A percentile compares a stretch with the other conserved stretches of the same genome.
These are phyloP conservation scores for Penicillium mononematosum DNA, from an alignment of 495 filamentous ascomycete species.

Conservation along the genomic window DNA sequence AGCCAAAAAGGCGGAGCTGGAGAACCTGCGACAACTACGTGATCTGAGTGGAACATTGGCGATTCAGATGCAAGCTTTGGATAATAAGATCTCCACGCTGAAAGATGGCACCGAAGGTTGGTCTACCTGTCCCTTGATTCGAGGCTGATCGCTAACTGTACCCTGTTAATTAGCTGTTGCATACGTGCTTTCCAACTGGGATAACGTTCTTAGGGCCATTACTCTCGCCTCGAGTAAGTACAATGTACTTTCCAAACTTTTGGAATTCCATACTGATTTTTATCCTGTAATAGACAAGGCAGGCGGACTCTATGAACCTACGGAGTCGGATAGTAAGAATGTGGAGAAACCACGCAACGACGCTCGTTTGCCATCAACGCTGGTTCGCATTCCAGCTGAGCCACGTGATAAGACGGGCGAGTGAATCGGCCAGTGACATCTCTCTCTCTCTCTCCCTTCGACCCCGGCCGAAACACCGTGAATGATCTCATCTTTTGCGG, in stretches of 20 bases:
- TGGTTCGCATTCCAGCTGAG: slow-evolving; percentile 43
- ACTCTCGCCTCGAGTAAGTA: slow-evolving; percentile 89
- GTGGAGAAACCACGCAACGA: slow-evolving; percentile 11
- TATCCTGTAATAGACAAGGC: slow-evolving; percentile 22
- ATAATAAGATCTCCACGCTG: slow-evolving; percentile 82
- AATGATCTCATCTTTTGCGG: not conserved
- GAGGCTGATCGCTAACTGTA: slow-evolving; percentile 4
- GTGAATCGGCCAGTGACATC: slow-evolving; percentile 14
- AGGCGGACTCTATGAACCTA: slow-evolving; percentile 20
- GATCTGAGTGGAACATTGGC: slow-evolving; percentile 87
- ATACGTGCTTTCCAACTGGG: slow-evolving; percentile 90
- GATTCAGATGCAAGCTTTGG: slow-evolving; percentile 84
- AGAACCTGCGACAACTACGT: slow-evolving; percentile 80
- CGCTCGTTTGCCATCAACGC: slow-evolving; percentile 35
- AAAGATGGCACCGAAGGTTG: slow-evolving; percentile 91
- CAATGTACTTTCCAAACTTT: slow-evolving; percentile 4
- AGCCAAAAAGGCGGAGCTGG: slow-evolving; percentile 90
- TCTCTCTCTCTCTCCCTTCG: not conserved
- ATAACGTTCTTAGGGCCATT: slow-evolving; percentile 89
- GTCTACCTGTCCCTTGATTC: not conserved
- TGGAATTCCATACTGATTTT: slow-evolving; percentile 5
- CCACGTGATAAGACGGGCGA: slow-evolving; percentile 24
- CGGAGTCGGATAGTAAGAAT: slow-evolving; percentile 13
- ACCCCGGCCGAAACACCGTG: not conserved
- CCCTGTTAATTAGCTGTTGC: slow-evolving; percentile 67